Base-by-base conservation (phyloP, 148 eudicot genomes). In the Amaranthus cruentus region DNA sequence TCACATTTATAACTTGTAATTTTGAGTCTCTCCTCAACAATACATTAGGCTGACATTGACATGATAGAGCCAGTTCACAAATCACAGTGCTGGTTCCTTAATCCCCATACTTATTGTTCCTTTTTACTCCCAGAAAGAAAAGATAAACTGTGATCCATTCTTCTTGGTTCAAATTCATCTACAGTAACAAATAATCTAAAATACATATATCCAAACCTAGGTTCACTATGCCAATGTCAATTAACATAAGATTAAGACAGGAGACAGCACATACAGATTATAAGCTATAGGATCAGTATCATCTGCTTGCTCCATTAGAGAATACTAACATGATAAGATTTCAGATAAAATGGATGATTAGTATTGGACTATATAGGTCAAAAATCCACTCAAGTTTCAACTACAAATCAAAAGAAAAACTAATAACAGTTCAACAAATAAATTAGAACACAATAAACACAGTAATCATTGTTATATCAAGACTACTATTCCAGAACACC, bases 191-290 rank as follows among this genome's bases (percentile, higher is more conserved):
- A 64, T 54, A 70, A 54, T 62, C 50, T 70, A 28, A 28, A 28
- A 28, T 69, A 44, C 68, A 53, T 11, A 4, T 7, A 47, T 15
- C 62, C 71, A 28, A 62, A 47, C 77, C 46, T 48, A 47, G 9
- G 47, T 5, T 53, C 68, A 46, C 12, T 55, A 21, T 55, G 14
- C 11, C 18, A 43, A 7, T 12, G 18, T 55, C 7, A 70, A 28
- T 28, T 28, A 28, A 13, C n/a, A 62, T 28, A 47, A 57, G 50
- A 44, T 66, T 21, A 9, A 66, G 38, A 43, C 76, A 70, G 79
- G 14, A 66, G 38, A 43, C 76, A 70, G 79, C 42, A 76, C 48
- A 73, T 62, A 63, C 43, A 21, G 46, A 28, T 9, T 60, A 28
- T 75, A 53, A 6, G 21, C 51, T 42, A 61, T 38, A 49, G 8